These are phyloP conservation scores for Fusarium begoniae DNA, from an alignment of 2,329 filamentous ascomycete genomes.

Conservation along the genomic window DNA sequence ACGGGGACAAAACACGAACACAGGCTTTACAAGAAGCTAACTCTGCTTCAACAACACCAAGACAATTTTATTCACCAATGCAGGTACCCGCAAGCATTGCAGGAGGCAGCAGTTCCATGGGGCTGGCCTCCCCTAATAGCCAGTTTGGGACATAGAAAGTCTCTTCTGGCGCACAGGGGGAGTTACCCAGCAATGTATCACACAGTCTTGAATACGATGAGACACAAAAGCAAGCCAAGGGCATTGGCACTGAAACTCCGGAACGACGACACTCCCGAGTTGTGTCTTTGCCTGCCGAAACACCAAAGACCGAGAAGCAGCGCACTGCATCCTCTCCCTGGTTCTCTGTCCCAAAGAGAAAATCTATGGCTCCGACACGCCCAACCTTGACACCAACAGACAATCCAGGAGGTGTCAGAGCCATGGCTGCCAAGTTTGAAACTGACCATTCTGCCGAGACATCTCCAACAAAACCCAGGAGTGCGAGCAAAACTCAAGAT, in stretches of 20 bases:
- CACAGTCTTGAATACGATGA: background rate
- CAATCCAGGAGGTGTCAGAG: slow-evolving; percentile 53
- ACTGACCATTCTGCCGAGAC: slow-evolving; percentile 27
- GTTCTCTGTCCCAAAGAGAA: slow-evolving; percentile 16
- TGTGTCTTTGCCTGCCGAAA: background rate
- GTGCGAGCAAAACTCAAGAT: slow-evolving; percentile 31
- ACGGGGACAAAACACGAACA: background rate
- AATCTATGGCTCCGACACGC: slow-evolving; percentile 1
- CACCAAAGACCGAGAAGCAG: background rate
- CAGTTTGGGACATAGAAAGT: slow-evolving; percentile 31
- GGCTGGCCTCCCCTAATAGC: background rate
- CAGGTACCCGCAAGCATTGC: slow-evolving; percentile 10
- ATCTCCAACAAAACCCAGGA: background rate
- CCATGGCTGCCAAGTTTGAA: slow-evolving; percentile 64
- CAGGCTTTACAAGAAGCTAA: background rate
- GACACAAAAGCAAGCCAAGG: background rate
- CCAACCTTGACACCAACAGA: slow-evolving; percentile 33
- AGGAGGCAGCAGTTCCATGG: background rate
- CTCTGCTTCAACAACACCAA: slow-evolving; percentile 33
- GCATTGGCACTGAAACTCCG: background rate
- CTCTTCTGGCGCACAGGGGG: slow-evolving; percentile 6
- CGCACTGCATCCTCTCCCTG: background rate
- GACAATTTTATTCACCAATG: slow-evolving; percentile 41
- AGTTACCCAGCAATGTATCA: background rate
- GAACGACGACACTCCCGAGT: background rate